These are phyloP conservation scores for Exophiala sp. DNA, from an alignment of 2,329 filamentous ascomycete genomes.

Conservation along the genomic window DNA sequence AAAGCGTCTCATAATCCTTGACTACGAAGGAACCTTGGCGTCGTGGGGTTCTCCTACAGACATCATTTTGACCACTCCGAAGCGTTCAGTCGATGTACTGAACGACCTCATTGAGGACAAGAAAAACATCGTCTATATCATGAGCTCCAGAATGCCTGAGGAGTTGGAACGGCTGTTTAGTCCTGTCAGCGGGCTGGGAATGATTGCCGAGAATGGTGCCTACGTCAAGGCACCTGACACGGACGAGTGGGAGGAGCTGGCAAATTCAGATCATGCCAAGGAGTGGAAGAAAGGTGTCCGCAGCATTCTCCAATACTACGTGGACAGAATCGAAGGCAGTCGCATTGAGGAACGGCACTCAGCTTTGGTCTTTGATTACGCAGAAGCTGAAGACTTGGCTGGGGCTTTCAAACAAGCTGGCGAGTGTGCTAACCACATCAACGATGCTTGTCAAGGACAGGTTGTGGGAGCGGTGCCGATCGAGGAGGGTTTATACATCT, in stretches of 20 bases:
- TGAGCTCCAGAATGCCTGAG: conserved; percentile 83
- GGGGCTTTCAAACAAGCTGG: conserved; percentile 74
- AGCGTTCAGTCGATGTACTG: conserved; percentile 77
- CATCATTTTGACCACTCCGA: conserved; percentile 80
- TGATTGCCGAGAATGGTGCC: conserved; percentile 93
- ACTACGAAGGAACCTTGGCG: conserved; percentile 90
- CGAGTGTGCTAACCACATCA: conserved; percentile 92
- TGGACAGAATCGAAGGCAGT: conserved; percentile 82
- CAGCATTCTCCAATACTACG: conserved; percentile 81
- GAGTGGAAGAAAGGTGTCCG: conserved; percentile 82
- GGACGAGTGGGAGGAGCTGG: conserved; percentile 72
- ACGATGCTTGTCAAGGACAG: conserved; percentile 82
- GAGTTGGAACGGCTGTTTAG: conserved; percentile 85
- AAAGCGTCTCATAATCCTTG: conserved; percentile 78
- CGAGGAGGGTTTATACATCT: conserved; percentile 77
- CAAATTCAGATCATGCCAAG: conserved; percentile 65
- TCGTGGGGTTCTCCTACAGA: conserved; percentile 80
- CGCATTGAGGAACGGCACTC: conserved; percentile 89
- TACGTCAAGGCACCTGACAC: conserved; percentile 69
- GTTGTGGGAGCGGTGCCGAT: conserved; percentile 78
- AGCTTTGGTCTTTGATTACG: conserved; percentile 87
- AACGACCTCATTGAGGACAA: conserved; percentile 77
- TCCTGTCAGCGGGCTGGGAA: conserved; percentile 74
- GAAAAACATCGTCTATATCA: conserved; percentile 84
- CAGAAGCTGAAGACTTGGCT: conserved; percentile 72